Evolutionary conservation across 2,329 filamentous ascomycete species (phyloP).

Genomic region (Epichloe elymi): DNA sequence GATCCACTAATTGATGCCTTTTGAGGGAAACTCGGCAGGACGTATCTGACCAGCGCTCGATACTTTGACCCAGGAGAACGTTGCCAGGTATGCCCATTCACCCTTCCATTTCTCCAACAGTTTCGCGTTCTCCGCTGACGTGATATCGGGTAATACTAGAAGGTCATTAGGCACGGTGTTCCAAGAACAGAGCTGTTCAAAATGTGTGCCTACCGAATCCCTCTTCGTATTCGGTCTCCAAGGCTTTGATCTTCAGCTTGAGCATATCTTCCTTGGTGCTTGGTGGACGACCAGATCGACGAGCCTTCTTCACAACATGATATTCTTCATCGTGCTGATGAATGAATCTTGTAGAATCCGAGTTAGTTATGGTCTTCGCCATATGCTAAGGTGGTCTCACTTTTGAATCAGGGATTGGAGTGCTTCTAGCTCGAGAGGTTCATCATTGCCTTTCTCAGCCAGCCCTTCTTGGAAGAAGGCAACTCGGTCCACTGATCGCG

Average conservation of each 20-base stretch:
- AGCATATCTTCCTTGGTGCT: constrained; percentile 66
- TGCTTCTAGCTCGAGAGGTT: constrained; percentile 38
- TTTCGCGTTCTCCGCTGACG: constrained; percentile 48
- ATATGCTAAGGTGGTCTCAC: constrained; percentile 28
- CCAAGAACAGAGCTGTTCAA: background rate
- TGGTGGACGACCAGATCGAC: constrained; percentile 67
- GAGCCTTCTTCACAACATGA: constrained; percentile 48
- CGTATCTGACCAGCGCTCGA: constrained; percentile 49
- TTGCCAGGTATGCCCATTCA: constrained; percentile 68
- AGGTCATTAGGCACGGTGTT: constrained; percentile 6
- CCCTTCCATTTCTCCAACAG: constrained; percentile 66
- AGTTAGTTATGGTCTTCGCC: constrained; percentile 14
- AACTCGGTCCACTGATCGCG: constrained; percentile 22
- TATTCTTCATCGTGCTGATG: constrained; percentile 62
- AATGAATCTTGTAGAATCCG: constrained; percentile 36
- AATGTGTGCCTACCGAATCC: constrained; percentile 55
- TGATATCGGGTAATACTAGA: constrained; percentile 61
- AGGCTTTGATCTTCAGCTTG: constrained; percentile 53
- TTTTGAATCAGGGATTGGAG: constrained; percentile 49
- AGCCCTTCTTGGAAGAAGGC: constrained; percentile 58
- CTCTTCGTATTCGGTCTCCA: constrained; percentile 67
- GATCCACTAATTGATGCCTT: constrained; percentile 14
- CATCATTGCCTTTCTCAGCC: constrained; percentile 30
- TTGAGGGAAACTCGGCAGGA: constrained; percentile 66
- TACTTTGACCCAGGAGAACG: constrained; percentile 65